Base-by-base conservation (phyloP, 1,284 basidiomycete genomes). In the Ustilago sp. region DNA sequence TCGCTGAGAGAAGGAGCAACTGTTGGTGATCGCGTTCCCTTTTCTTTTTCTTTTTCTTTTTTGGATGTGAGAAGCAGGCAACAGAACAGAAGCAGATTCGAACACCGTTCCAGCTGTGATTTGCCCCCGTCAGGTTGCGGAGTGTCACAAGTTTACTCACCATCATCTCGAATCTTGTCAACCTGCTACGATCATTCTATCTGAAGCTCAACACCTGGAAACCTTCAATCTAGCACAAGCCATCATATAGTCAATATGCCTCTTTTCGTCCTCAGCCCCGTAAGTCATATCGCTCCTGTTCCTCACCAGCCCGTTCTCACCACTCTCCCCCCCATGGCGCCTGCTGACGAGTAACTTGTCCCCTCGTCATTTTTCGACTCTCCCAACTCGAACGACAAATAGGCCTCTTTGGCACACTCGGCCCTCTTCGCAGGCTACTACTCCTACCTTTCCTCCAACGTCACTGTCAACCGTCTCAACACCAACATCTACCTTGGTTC, bases 341-440 rank as follows among this genome's bases (percentile, higher is more conserved):
- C 4, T 41, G 48, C 59, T 62, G 34, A 58, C 50, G 13, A 41
- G 43, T 45, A 8, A 6, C 11, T 45, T 15, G 55, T 34, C 8
- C 28, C 35, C 34, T 54, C 13, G 5, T 28, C 11, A n/a, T 38
- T 66, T 59, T 39, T 48, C 31, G 47, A 55, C 56, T 34, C 2
- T 39, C 43, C 53, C 9, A 41, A 6, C 38, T 19, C 39, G 28
- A 57, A 43, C 39, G n/a, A 32, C 31, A 36, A 32, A 50, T 19
- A 83, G 81, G 83, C 84, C 73, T 85, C 84, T 51, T 74, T 86
- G 68, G 84, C 79, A 39, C 84, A 86, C 81, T 84, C 83, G 48
- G 83, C 84, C 61, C 79, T 85, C 47, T 86, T 86, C 39, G 77
- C 81, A 17, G 81, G 82, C 32, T 84, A 80, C 80, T 84, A 84